Percentiles rank a stretch among this genome's conserved stretches.
These are phyloP conservation scores for Trypanosoma melophagium DNA, from an alignment of 208 protist genomes.

Conservation along the genomic window DNA sequence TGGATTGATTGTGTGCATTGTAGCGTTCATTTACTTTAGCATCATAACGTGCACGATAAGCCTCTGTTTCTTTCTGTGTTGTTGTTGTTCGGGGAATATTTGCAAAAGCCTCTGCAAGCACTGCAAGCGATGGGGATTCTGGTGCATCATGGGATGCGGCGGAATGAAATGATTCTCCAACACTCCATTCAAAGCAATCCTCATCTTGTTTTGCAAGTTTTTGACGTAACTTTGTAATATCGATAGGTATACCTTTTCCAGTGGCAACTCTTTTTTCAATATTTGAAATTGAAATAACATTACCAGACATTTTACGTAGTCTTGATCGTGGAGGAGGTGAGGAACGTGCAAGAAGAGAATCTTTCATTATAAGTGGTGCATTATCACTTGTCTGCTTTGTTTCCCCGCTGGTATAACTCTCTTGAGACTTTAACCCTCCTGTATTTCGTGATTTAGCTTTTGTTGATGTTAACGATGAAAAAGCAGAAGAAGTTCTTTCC, in stretches of 20 bases:
- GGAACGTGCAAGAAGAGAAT: background rate
- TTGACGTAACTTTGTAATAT: background rate
- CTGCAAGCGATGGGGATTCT: background rate
- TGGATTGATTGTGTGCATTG: background rate
- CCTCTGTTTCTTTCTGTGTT: background rate
- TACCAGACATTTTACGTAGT: background rate
- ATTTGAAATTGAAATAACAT: too few species aligned
- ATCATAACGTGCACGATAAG: slow-evolving; percentile 4
- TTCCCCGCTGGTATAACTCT: background rate
- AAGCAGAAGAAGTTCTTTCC: too few species aligned
- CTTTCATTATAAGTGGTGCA: background rate
- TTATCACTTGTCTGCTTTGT: background rate
- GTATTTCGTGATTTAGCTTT: too few species aligned
- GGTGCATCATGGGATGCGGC: background rate
- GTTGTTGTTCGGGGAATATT: background rate
- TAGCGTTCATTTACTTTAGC: slow-evolving; percentile 1
- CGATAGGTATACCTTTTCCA: background rate
- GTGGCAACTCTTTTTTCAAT: background rate
- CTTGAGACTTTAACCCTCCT: too few species aligned
- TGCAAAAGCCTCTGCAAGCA: background rate
- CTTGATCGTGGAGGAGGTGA: slow-evolving; percentile 27
- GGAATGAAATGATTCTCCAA: background rate
- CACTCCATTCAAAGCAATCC: background rate
- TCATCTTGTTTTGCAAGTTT: slow-evolving; percentile 4
- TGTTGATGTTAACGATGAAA: too few species aligned